Percentiles rank a stretch among this genome's conserved stretches.
Conservation (phyloP, 1,284 basidiomycete genomes). For the Amylostereum areolatum region DNA sequence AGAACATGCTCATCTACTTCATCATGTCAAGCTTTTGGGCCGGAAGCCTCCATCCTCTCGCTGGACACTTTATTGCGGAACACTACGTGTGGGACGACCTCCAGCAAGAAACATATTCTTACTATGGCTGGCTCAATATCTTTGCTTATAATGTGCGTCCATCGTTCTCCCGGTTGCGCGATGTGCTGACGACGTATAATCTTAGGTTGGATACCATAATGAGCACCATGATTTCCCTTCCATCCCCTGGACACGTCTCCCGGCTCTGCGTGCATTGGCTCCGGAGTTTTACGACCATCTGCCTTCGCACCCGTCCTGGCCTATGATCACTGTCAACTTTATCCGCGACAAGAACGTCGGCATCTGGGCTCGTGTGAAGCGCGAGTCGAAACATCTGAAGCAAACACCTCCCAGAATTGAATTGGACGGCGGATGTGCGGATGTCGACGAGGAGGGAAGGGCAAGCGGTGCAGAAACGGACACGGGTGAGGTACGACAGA, state of each 20-base stretch:
- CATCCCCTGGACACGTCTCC: slow-evolving; percentile 92
- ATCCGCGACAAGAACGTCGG: slow-evolving; percentile 87
- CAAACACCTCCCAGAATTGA: slow-evolving; percentile 5
- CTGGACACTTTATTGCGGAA: slow-evolving; percentile 97
- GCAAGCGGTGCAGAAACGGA: too few relatives aligned
- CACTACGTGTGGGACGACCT: slow-evolving; percentile 91
- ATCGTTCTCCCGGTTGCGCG: neutral
- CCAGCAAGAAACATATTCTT: slow-evolving; percentile 93
- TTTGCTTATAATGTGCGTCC: slow-evolving; percentile 88
- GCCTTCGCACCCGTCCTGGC: slow-evolving; percentile 88
- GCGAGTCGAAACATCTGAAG: slow-evolving; percentile 7
- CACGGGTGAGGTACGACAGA: too few relatives aligned
- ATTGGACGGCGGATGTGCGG: slow-evolving; percentile 14
- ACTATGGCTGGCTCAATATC: slow-evolving; percentile 89
- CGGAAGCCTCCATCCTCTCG: slow-evolving; percentile 91
- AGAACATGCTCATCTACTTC: slow-evolving; percentile 75
- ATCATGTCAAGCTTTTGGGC: slow-evolving; percentile 90
- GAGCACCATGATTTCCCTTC: slow-evolving; percentile 99
- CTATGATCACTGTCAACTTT: slow-evolving; percentile 91
- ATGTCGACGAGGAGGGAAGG: slow-evolving; percentile 4
- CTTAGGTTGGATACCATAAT: slow-evolving; percentile 93
- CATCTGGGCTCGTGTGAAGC: slow-evolving; percentile 30
- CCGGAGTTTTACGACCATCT: slow-evolving; percentile 91
- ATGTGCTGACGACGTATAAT: neutral
- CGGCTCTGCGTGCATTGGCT: slow-evolving; percentile 75